Evolutionary conservation across 441 rosid genomes (phyloP).

Genomic region (Daphne laureola): DNA sequence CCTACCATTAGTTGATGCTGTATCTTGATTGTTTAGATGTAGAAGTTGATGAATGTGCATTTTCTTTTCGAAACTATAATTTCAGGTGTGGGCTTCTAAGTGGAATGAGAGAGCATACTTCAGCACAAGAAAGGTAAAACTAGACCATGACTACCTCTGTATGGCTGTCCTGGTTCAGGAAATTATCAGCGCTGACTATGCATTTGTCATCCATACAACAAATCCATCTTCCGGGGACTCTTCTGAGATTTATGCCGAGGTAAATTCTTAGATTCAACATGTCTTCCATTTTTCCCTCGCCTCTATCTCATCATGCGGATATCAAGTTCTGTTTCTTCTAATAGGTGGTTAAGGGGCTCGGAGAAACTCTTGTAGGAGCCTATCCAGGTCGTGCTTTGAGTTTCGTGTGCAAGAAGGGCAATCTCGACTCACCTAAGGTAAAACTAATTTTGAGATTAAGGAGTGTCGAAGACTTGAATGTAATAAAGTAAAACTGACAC

Average conservation of each 20-base stretch:
- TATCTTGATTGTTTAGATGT: no score
- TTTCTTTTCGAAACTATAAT: neutral
- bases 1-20: no score
- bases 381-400: constrained; percentile 83
- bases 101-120: constrained; percentile 80
- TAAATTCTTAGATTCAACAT: constrained; percentile 10
- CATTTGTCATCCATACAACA: constrained; percentile 83
- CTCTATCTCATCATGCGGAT: neutral
- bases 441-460: no score
- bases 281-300: neutral
- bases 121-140: constrained; percentile 52
- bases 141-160: constrained; percentile 49
- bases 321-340: constrained; percentile 5
- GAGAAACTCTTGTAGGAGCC: constrained; percentile 79
- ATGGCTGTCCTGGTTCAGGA: constrained; percentile 80
- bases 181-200: constrained; percentile 67
- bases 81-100: constrained; percentile 89
- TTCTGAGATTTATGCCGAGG: constrained; percentile 76
- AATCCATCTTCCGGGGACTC: constrained; percentile 69
- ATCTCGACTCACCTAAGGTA: constrained; percentile 53
- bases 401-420: constrained; percentile 55
- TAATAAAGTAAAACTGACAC: no score
- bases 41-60: no score
- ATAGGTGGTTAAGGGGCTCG: constrained; percentile 82
- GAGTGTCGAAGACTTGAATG: no score